Percentiles rank a stretch among this genome's conserved stretches.
These are phyloP conservation scores for Candida corydali DNA, from an alignment of 805 yeast species.

Conservation along the genomic window DNA sequence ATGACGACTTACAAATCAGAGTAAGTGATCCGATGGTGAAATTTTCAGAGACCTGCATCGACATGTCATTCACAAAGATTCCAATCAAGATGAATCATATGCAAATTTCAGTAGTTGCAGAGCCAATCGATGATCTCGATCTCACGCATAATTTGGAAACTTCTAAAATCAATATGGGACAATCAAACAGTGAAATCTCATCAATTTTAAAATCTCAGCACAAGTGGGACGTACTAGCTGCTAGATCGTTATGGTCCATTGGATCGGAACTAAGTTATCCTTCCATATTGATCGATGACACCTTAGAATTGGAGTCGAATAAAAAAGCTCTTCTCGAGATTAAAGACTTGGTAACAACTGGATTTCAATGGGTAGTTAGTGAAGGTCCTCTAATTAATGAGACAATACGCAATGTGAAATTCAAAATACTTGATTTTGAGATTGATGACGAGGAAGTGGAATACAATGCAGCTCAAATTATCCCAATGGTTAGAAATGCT, in stretches of 20 bases:
- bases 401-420: conserved; percentile 63
- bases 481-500: conserved; percentile 80
- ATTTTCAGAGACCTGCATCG: conserved; percentile 73
- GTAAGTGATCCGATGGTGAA: conserved; percentile 81
- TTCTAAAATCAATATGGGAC: conserved; percentile 35
- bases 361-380: conserved; percentile 76
- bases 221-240: conserved; percentile 80
- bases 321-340: conserved; percentile 40
- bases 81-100: conserved; percentile 39
- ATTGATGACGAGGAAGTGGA: conserved; percentile 47
- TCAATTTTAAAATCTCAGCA: conserved; percentile 53
- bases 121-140: conserved; percentile 54
- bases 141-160: conserved; percentile 54
- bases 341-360: conserved; percentile 60
- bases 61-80: conserved; percentile 65
- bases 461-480: conserved; percentile 62
- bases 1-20: conserved; percentile 61
- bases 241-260: conserved; percentile 78
- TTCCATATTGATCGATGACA: conserved; percentile 63
- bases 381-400: conserved; percentile 96
- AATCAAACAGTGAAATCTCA: conserved; percentile 38
- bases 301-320: conserved; percentile 65
- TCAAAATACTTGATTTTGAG: conserved; percentile 61
- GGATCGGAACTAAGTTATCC: conserved; percentile 47
- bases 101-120: conserved; percentile 67